Conservation (phyloP, 1,284 basidiomycete genomes). For the Volvariella surrecta region DNA sequence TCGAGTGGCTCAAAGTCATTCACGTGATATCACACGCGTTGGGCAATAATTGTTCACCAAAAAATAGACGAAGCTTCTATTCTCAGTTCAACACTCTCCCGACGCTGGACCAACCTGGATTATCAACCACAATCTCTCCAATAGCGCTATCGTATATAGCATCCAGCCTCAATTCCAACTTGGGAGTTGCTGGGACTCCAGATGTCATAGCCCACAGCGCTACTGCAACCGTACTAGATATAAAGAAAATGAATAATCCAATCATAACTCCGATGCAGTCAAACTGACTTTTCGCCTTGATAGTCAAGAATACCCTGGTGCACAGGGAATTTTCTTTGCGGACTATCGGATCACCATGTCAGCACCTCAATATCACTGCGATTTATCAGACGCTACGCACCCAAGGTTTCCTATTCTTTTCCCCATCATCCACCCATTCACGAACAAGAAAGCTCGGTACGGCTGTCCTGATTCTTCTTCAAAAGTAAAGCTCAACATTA, state of each 20-base stretch:
- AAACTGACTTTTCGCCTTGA: conserved; percentile 56
- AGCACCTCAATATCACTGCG: not conserved
- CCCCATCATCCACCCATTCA: conserved; percentile 86
- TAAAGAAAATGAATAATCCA: conserved; percentile 4
- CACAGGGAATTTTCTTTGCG: conserved; percentile 72
- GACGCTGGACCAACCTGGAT: conserved; percentile 45
- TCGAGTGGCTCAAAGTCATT: conserved; percentile 1
- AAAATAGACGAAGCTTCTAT: conserved; percentile 2
- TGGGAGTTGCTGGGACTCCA: conserved; percentile 36
- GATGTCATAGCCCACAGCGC: conserved; percentile 61
- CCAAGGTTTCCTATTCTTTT: conserved; percentile 67
- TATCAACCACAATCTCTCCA: conserved; percentile 44
- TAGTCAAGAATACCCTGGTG: conserved; percentile 71
- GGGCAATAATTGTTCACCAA: conserved; percentile 11
- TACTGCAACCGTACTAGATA: conserved; percentile 58
- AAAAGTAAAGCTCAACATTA: conserved; percentile 63
- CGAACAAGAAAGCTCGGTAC: conserved; percentile 68
- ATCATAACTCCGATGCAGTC: not conserved
- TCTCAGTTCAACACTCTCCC: conserved; percentile 21
- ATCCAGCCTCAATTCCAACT: conserved; percentile 47
- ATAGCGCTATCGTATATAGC: conserved; percentile 58
- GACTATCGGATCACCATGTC: conserved; percentile 29
- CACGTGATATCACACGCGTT: not conserved
- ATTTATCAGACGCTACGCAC: conserved; percentile 24
- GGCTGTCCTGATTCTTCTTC: conserved; percentile 43